Base-by-base conservation (phyloP, 371 early-diverging fungal species). In the Syncephalastrum sp. region DNA sequence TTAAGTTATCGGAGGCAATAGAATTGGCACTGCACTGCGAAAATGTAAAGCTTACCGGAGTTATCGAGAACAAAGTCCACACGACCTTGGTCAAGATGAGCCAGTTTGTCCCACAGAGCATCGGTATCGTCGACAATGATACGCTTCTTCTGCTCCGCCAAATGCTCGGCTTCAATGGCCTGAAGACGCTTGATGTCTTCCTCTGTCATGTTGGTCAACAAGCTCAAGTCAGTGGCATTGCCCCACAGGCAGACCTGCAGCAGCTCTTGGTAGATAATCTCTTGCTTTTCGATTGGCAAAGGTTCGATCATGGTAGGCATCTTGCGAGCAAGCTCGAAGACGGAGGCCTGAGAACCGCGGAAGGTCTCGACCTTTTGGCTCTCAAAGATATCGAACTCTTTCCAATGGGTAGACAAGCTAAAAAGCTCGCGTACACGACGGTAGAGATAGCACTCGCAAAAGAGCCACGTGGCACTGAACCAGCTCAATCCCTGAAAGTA, bases 11-110 rank as follows among this genome's bases (percentile, higher is more conserved):
- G 29, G 1, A 24, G 10, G 15, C 50, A 50, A 41, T 57, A 33
- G 38, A 33, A 33, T 1, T 2, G 38, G 10, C 7, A 33, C n/a
- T 46, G 8, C 21, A 16, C 8, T 16, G 45, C 6, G 10, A 50
- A 19, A 56, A 7, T 10, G 50, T 27, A 17, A 38, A 52, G 27
- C 43, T 56, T 74, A 86, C 89, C 93, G 24, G 92, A 82, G 65
- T 94, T 94, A 65, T 94, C 95, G 50, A 94, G 72, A 17, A 94
- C 82, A 59, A 94, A 82, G 60, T 91, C 93, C 13, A 92, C 64
- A 44, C 89, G 83, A 1, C 82, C 78, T 8, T 70, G 50, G 50
- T 80, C 57, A 25, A 86, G 29, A 5, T 38, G 43, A 65, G 79
- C 74, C 50, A 86, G 50, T 43, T 79, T 71, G 19, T 64, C 58